Evolutionary conservation across 805 yeast genomes (phyloP).

Genomic region (Middelhovenomyces tepae): DNA sequence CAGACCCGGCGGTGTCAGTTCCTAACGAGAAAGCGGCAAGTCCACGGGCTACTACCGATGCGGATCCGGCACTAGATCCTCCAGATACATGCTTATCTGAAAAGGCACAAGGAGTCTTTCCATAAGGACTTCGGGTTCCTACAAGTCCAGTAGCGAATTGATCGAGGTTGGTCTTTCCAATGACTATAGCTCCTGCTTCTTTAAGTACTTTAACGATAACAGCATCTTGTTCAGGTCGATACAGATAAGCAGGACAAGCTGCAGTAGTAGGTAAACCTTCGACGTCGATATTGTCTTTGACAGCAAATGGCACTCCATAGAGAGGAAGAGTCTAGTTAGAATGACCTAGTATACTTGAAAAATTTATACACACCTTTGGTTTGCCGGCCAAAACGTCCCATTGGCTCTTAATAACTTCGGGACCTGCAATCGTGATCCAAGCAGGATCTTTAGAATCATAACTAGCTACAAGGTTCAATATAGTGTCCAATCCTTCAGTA

Average conservation of each 20-base stretch:
- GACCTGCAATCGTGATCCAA: constrained; percentile 76
- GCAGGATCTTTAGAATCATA: constrained; percentile 56
- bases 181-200: constrained; percentile 83
- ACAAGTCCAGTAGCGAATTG: constrained; percentile 97
- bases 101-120: constrained; percentile 76
- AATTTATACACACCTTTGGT: constrained; percentile 36
- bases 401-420: constrained; percentile 59
- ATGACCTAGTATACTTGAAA: background rate
- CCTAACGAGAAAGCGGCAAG: constrained; percentile 83
- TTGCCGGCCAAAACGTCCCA: constrained; percentile 56
- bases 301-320: constrained; percentile 92
- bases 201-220: constrained; percentile 65
- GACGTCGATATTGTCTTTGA: constrained; percentile 91
- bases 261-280: constrained; percentile 80
- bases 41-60: constrained; percentile 83
- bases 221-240: constrained; percentile 63
- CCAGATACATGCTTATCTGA: constrained; percentile 75
- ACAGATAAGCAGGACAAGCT: constrained; percentile 83
- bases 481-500: constrained; percentile 44
- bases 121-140: constrained; percentile 93
- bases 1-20: constrained; percentile 97
- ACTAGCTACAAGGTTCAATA: constrained; percentile 32
- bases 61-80: constrained; percentile 96
- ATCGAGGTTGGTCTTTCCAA: constrained; percentile 92
- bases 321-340: constrained; percentile 36